These are phyloP conservation scores for Alternaria metachromatica DNA, from an alignment of 2,329 filamentous ascomycete species.

Conservation along the genomic window DNA sequence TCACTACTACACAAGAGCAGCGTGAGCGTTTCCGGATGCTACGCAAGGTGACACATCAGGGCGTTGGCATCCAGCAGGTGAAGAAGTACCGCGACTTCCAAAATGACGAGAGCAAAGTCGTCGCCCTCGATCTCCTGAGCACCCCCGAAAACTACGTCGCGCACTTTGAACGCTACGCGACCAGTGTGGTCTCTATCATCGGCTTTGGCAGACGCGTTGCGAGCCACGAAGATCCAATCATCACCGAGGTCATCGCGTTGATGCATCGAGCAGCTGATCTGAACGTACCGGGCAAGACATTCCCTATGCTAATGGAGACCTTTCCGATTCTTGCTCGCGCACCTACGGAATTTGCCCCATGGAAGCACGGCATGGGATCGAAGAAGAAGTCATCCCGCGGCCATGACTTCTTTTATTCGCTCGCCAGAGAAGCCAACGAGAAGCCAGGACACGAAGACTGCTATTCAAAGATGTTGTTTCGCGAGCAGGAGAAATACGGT, in stretches of 20 bases:
- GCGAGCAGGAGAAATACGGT: constrained; percentile 38
- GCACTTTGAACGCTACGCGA: constrained; percentile 62
- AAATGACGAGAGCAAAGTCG: constrained; percentile 63
- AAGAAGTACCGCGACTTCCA: constrained; percentile 63
- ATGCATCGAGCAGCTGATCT: constrained; percentile 65
- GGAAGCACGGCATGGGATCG: constrained; percentile 44
- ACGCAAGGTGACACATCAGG: constrained; percentile 45
- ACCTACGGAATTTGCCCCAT: constrained; percentile 56
- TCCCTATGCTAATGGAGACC: constrained; percentile 66
- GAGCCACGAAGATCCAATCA: constrained; percentile 61
- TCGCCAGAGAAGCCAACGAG: constrained; percentile 40
- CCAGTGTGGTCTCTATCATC: constrained; percentile 63
- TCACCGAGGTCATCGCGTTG: constrained; percentile 65
- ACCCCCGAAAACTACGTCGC: constrained; percentile 58
- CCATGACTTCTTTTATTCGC: constrained; percentile 45
- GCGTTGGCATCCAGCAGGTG: constrained; percentile 58
- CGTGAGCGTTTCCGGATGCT: constrained; percentile 42
- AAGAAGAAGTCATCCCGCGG: constrained; percentile 35
- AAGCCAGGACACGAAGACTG: constrained; percentile 41
- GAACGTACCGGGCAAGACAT: constrained; percentile 57
- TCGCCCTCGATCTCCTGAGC: constrained; percentile 57
- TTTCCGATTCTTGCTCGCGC: constrained; percentile 62
- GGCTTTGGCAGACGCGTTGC: constrained; percentile 63
- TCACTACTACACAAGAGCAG: constrained; percentile 37
- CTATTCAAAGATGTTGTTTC: constrained; percentile 53